phyloP scores from a whole-genome alignment of 805 yeast genomes.

The Ogataea degrootiae region DNA sequence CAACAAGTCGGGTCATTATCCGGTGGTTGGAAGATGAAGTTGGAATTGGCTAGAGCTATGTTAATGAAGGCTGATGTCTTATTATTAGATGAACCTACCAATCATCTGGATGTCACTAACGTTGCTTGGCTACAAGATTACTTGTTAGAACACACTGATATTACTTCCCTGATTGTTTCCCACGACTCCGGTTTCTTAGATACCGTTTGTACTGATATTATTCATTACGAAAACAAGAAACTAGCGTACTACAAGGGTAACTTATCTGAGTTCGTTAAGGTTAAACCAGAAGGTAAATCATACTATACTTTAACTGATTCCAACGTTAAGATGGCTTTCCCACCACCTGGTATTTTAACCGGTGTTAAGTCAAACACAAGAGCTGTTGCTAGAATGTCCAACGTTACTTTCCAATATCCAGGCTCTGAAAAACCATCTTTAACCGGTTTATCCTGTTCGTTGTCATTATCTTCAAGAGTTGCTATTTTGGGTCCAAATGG shows the following conservation, averaged over 20 bases:
- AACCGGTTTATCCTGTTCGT: slow-evolving; percentile 75
- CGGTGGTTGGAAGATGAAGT: slow-evolving; percentile 99
- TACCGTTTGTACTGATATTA: slow-evolving; percentile 92
- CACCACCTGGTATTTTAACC: slow-evolving; percentile 95
- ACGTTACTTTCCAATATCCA: slow-evolving; percentile 87
- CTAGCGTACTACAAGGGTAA: slow-evolving; percentile 95
- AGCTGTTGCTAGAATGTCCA: slow-evolving; percentile 68
- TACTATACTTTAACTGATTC: slow-evolving; percentile 92
- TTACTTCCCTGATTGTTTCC: slow-evolving; percentile 92
- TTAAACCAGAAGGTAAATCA: slow-evolving; percentile 93
- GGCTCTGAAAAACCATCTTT: slow-evolving; percentile 84
- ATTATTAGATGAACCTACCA: slow-evolving; percentile 95
- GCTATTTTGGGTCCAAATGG: slow-evolving; percentile 98
- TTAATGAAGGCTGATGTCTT: slow-evolving; percentile 94
- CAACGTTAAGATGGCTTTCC: slow-evolving; percentile 94
- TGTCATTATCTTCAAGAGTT: slow-evolving; percentile 92
- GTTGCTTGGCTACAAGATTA: slow-evolving; percentile 94
- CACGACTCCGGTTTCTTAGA: slow-evolving; percentile 98
- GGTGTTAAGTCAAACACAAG: slow-evolving; percentile 95
- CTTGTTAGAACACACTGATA: slow-evolving; percentile 72
- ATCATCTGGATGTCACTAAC: slow-evolving; percentile 91
- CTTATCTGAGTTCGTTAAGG: slow-evolving; percentile 84
- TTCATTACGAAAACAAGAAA: slow-evolving; percentile 93
- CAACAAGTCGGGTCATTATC: slow-evolving; percentile 92
- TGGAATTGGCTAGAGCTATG: slow-evolving; percentile 98